Conservation (phyloP, 2,329 filamentous ascomycete genomes). For the Ilyonectria mors-panacis region DNA sequence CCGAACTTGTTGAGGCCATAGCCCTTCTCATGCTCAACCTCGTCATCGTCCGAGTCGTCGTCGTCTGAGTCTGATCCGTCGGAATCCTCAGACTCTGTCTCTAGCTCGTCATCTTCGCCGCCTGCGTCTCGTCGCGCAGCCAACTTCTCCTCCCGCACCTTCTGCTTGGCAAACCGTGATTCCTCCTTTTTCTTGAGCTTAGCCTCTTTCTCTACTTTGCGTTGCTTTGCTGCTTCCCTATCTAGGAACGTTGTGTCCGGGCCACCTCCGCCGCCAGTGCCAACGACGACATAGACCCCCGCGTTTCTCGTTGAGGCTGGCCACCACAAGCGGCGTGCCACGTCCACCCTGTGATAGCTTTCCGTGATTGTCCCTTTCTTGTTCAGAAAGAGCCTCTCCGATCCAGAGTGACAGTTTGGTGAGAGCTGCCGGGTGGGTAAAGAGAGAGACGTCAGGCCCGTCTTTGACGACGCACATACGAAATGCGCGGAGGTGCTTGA, state of each 20-base stretch:
- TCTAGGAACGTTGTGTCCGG: slow-evolving; percentile 80
- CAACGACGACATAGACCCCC: slow-evolving; percentile 92
- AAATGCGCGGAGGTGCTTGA: slow-evolving; percentile 92
- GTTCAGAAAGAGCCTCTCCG: slow-evolving; percentile 90
- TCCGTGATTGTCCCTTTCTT: slow-evolving; percentile 84
- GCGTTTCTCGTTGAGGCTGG: slow-evolving; percentile 87
- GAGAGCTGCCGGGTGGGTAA: slow-evolving; percentile 91
- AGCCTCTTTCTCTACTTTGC: slow-evolving; percentile 73
- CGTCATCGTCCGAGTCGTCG: slow-evolving; percentile 67
- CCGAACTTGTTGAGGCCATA: slow-evolving; percentile 92
- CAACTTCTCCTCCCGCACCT: slow-evolving; percentile 72
- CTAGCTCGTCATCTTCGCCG: slow-evolving; percentile 62
- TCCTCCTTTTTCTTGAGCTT: slow-evolving; percentile 76
- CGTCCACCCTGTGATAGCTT: slow-evolving; percentile 77
- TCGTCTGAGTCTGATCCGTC: slow-evolving; percentile 60
- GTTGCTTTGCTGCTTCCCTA: slow-evolving; percentile 75
- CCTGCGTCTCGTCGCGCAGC: slow-evolving; percentile 67
- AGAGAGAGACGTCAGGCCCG: slow-evolving; percentile 90
- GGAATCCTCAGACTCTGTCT: slow-evolving; percentile 60
- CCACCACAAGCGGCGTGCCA: slow-evolving; percentile 90
- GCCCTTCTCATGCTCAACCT: slow-evolving; percentile 70
- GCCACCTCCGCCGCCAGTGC: slow-evolving; percentile 88
- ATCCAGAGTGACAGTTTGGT: slow-evolving; percentile 97
- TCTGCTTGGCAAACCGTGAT: slow-evolving; percentile 68
- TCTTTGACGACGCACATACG: slow-evolving; percentile 97